phyloP scores from a whole-genome alignment of 345 rosid genomes.

The Limnanthes douglasii region DNA sequence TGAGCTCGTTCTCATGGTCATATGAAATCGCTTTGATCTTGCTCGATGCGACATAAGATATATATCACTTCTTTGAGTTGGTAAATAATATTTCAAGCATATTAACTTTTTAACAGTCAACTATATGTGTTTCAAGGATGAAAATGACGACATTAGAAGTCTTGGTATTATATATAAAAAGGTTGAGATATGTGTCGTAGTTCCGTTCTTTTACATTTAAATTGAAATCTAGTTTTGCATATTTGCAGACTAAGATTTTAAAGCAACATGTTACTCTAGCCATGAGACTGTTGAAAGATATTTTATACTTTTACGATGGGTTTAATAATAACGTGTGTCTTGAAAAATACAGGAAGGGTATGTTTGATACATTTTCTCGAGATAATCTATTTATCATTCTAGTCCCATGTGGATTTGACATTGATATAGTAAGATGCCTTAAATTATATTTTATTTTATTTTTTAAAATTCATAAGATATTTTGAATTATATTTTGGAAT shows the following conservation, averaged over 20 bases:
- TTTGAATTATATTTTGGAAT: no score
- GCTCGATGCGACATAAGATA: slow-evolving; percentile 20
- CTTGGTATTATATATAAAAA: slow-evolving; percentile 89
- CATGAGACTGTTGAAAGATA: slow-evolving; percentile 78
- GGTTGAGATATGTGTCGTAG: slow-evolving; percentile 51
- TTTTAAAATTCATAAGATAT: no score
- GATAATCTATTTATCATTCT: slow-evolving; percentile 89
- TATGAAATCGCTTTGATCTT: slow-evolving; percentile 24
- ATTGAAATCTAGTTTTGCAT: no score
- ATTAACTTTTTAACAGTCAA: no score
- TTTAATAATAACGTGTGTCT: slow-evolving; percentile 65
- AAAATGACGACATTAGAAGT: slow-evolving; percentile 81
- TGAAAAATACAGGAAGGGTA: slow-evolving; percentile 59
- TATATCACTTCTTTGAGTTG: no score
- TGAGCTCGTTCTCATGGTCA: slow-evolving; percentile 23
- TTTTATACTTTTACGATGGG: slow-evolving; percentile 76
- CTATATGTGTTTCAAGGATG: slow-evolving; percentile 39
- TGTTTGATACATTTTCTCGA: slow-evolving; percentile 63
- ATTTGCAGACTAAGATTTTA: slow-evolving; percentile 38
- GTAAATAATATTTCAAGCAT: no score
- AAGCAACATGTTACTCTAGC: slow-evolving; percentile 79
- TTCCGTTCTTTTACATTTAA: slow-evolving; percentile 1
- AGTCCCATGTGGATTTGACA: slow-evolving; percentile 68
- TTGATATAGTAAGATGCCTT: slow-evolving; percentile 41
- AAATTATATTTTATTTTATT: neutral